phyloP scores from a whole-genome alignment of 768 basidiomycete species.

The Nidula microcarpa region DNA sequence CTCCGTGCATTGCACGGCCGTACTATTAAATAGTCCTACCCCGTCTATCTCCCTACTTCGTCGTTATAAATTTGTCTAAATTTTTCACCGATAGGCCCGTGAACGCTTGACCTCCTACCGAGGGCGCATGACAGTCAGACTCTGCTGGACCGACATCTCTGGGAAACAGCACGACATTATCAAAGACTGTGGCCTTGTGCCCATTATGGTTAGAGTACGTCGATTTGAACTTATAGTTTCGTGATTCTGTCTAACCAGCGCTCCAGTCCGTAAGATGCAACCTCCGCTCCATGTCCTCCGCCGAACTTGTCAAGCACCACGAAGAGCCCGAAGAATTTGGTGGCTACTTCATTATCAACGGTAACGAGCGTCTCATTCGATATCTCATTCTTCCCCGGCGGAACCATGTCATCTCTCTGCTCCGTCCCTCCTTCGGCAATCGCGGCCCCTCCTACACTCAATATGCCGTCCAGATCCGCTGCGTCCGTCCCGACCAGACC shows the following conservation, averaged over 20 bases:
- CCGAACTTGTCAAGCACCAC: slow-evolving; percentile 82
- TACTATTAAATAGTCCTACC: too few relatives aligned
- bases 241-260: too few relatives aligned
- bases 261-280: slow-evolving; percentile 87
- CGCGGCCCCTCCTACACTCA: slow-evolving; percentile 95
- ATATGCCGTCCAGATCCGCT: slow-evolving; percentile 93
- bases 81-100: slow-evolving; percentile 58
- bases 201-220: slow-evolving; percentile 95
- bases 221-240: slow-evolving; percentile 1
- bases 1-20: too few relatives aligned
- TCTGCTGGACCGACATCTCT: slow-evolving; percentile 79
- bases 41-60: too few relatives aligned
- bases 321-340: slow-evolving; percentile 99
- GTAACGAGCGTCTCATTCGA: slow-evolving; percentile 97
- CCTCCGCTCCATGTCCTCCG: slow-evolving; percentile 78
- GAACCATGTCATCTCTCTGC: slow-evolving; percentile 91
- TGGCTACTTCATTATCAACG: slow-evolving; percentile 98
- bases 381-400: slow-evolving; percentile 95
- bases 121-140: slow-evolving; percentile 81
- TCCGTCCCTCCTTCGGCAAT: slow-evolving; percentile 86
- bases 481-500: slow-evolving; percentile 90
- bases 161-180: slow-evolving; percentile 66
- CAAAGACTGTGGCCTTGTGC: slow-evolving; percentile 89
- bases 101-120: slow-evolving; percentile 92
- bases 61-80: background rate